Base-by-base conservation (phyloP, 306 rosid genomes). In the Prunus salicina region DNA sequence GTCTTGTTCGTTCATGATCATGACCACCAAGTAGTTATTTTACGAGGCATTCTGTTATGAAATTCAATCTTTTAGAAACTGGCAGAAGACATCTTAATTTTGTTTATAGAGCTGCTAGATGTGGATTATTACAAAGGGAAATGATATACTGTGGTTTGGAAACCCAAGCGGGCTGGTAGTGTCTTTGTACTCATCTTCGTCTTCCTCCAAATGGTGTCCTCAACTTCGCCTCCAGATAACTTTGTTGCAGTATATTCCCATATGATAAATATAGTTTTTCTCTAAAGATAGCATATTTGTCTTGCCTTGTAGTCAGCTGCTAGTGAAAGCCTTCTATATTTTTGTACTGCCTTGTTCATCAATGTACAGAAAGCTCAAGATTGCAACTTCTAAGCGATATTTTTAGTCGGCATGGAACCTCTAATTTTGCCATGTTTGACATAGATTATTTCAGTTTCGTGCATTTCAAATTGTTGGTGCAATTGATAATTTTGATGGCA, bases 31-130 rank as follows among this genome's bases (percentile, higher is more conserved):
- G 61, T 79, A 75, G 63, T 79, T 68, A 76, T 63, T 46, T 30
- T 68, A 79, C 43, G 88, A 82, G 84, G 75, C 74, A 71, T 62
- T 75, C 65, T 64, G 80, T 78, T 84, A 72, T 32, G 73, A 75
- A 56, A 72, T 77, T 58, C 56, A 85, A 86, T 60, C 71, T 45
- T 80, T 76, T 69, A 80, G 75, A 84, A 60, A 73, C 69, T 72
- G 67, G 77, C 76, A 73, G 65, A 76, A 30, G 71, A 68, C 43
- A 67, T 70, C 69, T 65, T 65, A 49, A 58, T 74, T 78, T 78
- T 82, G 67, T 46, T 67, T 77, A 72, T 13, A 41, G 72, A 45
- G 75, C 75, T 74, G 82, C 85, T 69, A 47, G 83, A 66, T 74
- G 81, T 78, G 32, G 65, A 63, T 82, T 78, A 25, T 72, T 55